phyloP scores from a whole-genome alignment of 1,284 basidiomycete species.

The Heliocybe sulcata region DNA sequence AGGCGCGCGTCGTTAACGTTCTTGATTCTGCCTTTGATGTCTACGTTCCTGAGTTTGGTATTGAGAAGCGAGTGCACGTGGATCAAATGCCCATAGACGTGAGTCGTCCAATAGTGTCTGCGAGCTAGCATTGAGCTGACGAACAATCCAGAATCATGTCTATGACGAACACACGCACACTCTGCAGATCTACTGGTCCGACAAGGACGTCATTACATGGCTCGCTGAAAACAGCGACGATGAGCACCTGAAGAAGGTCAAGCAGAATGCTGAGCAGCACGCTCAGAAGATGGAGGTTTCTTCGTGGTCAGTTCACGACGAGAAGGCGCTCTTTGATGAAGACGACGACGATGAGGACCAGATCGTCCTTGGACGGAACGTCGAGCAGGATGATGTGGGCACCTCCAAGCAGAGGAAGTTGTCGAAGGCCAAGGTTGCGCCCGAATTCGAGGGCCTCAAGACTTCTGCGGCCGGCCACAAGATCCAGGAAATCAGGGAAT shows the following conservation, averaged over 20 bases:
- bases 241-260: conserved; percentile 87
- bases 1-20: conserved; percentile 90
- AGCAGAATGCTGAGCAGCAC: conserved; percentile 80
- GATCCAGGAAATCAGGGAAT: conserved; percentile 88
- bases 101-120: conserved; percentile 20
- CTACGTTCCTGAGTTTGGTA: conserved; percentile 87
- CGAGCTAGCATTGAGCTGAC: conserved; percentile 6
- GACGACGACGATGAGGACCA: conserved; percentile 75
- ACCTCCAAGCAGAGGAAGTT: conserved; percentile 71
- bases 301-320: conserved; percentile 75
- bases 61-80: conserved; percentile 97
- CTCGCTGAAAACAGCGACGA: conserved; percentile 93
- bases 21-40: conserved; percentile 97
- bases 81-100: conserved; percentile 98
- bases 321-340: conserved; percentile 84
- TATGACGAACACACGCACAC: conserved; percentile 90
- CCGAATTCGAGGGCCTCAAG: conserved; percentile 78
- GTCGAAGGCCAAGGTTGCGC: conserved; percentile 65
- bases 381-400: conserved; percentile 35
- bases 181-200: conserved; percentile 89
- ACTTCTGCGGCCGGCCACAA: conserved; percentile 70
- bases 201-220: conserved; percentile 88
- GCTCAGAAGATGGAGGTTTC: conserved; percentile 83
- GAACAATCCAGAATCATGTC: conserved; percentile 66
- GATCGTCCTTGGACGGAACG: conserved; percentile 67